A percentile compares a stretch with the other conserved stretches of the same genome.
Evolutionary conservation across 306 rosid genomes (phyloP).

Genomic region (Ormosia semicastrata): DNA sequence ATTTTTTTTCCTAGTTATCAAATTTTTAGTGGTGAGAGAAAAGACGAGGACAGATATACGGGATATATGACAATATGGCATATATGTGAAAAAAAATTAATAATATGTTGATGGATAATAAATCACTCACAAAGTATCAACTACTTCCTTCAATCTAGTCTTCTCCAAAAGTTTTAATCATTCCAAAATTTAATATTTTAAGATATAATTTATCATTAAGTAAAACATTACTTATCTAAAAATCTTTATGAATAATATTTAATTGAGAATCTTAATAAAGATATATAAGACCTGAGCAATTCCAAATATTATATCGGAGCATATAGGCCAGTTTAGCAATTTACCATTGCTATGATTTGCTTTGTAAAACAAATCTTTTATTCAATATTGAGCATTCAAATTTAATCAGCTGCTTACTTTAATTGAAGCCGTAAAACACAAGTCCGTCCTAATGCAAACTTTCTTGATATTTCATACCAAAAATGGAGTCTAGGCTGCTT

Average conservation of each 20-base stretch:
- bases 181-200: slow-evolving; percentile 51
- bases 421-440: background rate
- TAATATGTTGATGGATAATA: background rate
- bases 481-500: slow-evolving; percentile 3
- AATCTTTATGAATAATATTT: slow-evolving; percentile 47
- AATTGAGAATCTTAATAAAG: slow-evolving; percentile 47
- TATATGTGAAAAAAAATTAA: no score
- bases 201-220: slow-evolving; percentile 39
- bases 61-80: no score
- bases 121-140: slow-evolving; percentile 42
- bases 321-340: slow-evolving; percentile 39
- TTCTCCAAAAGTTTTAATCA: slow-evolving; percentile 43
- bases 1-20: no score
- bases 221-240: slow-evolving; percentile 44
- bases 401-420: no score
- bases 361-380: no score
- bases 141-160: slow-evolving; percentile 44
- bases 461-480: slow-evolving; percentile 4
- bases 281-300: slow-evolving; percentile 44
- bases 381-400: background rate
- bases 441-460: no score
- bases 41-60: no score
- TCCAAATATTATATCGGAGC: slow-evolving; percentile 35
- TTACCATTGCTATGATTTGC: slow-evolving; percentile 19
- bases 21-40: no score